Percentiles rank a stretch among this genome's conserved stretches.
These are phyloP conservation scores for Hymenoscyphus occultus DNA, from an alignment of 2,329 filamentous ascomycete genomes.

Conservation along the genomic window DNA sequence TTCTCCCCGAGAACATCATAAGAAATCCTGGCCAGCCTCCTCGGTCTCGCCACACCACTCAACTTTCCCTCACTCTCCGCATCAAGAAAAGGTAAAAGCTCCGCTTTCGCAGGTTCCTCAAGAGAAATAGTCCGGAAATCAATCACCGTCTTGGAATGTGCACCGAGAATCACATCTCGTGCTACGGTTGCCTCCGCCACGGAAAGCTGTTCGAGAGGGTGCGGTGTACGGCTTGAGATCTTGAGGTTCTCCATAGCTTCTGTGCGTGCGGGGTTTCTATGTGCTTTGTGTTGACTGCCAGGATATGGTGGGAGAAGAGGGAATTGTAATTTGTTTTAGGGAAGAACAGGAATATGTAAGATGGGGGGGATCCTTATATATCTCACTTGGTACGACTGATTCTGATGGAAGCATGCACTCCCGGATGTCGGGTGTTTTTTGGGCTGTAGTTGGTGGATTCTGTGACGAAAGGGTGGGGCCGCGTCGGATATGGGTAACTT, in stretches of 20 bases:
- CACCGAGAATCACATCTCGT: constrained; percentile 42
- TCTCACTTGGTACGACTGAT: neutral
- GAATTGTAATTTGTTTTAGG: neutral
- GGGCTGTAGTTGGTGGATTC: too few species aligned
- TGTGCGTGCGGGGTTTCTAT: neutral
- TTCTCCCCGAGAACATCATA: constrained; percentile 56
- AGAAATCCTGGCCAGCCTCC: constrained; percentile 50
- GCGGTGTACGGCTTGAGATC: constrained; percentile 30
- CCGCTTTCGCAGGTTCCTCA: constrained; percentile 50
- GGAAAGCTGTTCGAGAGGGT: constrained; percentile 47
- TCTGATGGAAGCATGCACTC: neutral
- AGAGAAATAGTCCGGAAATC: constrained; percentile 61
- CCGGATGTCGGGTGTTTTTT: neutral
- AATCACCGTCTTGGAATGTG: constrained; percentile 41
- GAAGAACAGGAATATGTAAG: neutral
- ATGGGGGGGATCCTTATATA: neutral
- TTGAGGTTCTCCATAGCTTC: neutral
- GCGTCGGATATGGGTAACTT: neutral
- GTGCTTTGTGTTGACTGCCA: neutral
- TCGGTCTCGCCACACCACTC: constrained; percentile 41
- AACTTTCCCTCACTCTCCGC: constrained; percentile 42
- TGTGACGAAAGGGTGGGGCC: neutral
- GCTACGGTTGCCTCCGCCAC: constrained; percentile 51
- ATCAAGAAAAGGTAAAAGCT: constrained; percentile 48
- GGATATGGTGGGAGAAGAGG: constrained; percentile 5